A percentile compares a stretch with the other conserved stretches of the same genome.
phyloP scores from a whole-genome alignment of 495 filamentous ascomycete genomes.

The Neurospora sp. region DNA sequence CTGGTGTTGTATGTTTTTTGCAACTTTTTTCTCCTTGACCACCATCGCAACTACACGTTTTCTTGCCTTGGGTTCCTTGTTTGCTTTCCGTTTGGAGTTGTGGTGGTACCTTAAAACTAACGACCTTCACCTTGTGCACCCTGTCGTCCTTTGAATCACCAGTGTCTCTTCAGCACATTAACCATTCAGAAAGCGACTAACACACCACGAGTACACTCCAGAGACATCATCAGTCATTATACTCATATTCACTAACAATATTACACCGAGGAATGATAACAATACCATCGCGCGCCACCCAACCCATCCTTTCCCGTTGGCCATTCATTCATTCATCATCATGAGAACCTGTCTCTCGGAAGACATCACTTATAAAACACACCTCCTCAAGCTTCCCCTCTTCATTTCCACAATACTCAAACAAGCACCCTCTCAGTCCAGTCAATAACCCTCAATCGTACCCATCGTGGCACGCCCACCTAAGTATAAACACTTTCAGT shows the following conservation, averaged over 20 bases:
- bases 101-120: too few species aligned
- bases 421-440: not conserved
- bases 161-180: not conserved
- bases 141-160: not conserved
- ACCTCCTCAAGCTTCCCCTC: not conserved
- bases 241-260: not conserved
- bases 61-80: too few species aligned
- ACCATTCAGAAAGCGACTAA: not conserved
- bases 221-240: not conserved
- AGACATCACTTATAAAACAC: not conserved
- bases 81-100: not conserved
- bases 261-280: not conserved
- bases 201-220: not conserved
- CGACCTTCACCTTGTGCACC: too few species aligned
- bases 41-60: too few species aligned
- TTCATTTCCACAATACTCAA: not conserved
- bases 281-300: not conserved
- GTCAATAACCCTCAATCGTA: not conserved
- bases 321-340: not conserved
- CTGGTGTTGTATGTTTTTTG: too few species aligned
- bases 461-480: not conserved
- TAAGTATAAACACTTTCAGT: slow-evolving; percentile 41
- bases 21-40: too few species aligned
- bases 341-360: not conserved
- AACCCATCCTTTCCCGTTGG: too few species aligned